Base-by-base conservation (phyloP, 2,329 filamentous ascomycete species). In the Penicillium brevicompactum region DNA sequence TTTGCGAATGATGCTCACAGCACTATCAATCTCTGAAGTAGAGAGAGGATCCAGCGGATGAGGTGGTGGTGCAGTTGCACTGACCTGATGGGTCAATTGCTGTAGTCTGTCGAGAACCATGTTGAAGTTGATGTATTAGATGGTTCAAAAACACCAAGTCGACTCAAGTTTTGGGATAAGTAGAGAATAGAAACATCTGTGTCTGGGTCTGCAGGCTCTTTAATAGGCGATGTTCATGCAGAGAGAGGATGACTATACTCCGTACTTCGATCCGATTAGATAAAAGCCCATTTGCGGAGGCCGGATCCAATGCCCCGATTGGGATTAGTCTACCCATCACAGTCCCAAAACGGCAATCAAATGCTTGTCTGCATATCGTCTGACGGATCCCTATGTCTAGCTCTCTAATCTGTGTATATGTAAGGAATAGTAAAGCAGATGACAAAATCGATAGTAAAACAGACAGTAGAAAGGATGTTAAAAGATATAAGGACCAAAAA, bases 31-130 rank as follows among this genome's bases (percentile, higher is more conserved):
- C 74, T 96, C 92, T 2, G 79, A 74, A 9, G 82, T 79, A 9
- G 82, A 83, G 44, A 96, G 85, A 50, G 91, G 91, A 67, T 95
- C 91, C 60, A 94, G 83, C 5, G 91, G 91, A 68, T 95, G 87
- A 34, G 83, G 82, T 47, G 79, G 78, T 37, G 77, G 70, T 27
- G 78, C 68, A 24, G 80, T 77, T 53, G 83, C 84, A 50, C 80
- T 82, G 66, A 89, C 73, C 66, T 88, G 86, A 51, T 82, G 78
- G 61, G 84, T 78, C 68, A 88, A 78, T 67, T 87, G 85, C 75
- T 85, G 84, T 44, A 88, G 76, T 64, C 85, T 81, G 64, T 87
- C 83, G 62, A 87, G 79, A 62, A 84, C 83, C 84, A 86, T 86
- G 31, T 21, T 14, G 4, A 18, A 16, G 46, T 30, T 37, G 34